Base-by-base conservation (phyloP, 169 alveolate genomes). In the Plasmodium adleri region DNA sequence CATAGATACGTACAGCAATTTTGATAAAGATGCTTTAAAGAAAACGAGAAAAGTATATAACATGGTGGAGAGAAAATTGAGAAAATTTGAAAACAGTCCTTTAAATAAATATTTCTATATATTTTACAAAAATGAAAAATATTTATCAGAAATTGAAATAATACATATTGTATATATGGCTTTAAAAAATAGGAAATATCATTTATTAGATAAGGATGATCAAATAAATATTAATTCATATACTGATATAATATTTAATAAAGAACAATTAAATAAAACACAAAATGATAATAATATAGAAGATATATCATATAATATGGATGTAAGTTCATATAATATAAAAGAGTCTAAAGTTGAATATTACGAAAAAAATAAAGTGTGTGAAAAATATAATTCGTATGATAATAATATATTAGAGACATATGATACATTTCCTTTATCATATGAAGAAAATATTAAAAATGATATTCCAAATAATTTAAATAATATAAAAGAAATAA, bases 61-160 rank as follows among this genome's bases (percentile, higher is more conserved):
- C 1, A 12, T 83, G n/a, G 24, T 83, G 5, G 22, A 47, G 9
- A 68, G 59, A 9, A 83, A 67, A 83, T 83, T 83, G 32, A 62
- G 22, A 83, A 83, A 43, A 26, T 68, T 39, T 83, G 85, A 83
- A 2, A 32, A 83, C 17, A 83, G 43, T 22, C 72, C 80, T 17
- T 49, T 83, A 72, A 83, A 83, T 39, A 83, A 28, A 15, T 58
- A n/a, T 63, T 83, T 56, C 52, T 83, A 63, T 72, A 83, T 83
- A 68, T 58, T 83, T 24, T 83, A 83, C 56, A 83, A 83, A 83
- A 83, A 83, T 58, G 56, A 54, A 4, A 72, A 68, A 49, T 83
- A 63, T 43, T 67, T 83, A 45, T 45, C 74, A 10, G 64, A 52
- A 26, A 39, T 49, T 22, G 91, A 83, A 56, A 66, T 83, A 1